Percentiles rank a stretch among this genome's conserved stretches.
Evolutionary conservation across 2,329 filamentous ascomycete species (phyloP).

Genomic region (Trichocomaceae sp.): DNA sequence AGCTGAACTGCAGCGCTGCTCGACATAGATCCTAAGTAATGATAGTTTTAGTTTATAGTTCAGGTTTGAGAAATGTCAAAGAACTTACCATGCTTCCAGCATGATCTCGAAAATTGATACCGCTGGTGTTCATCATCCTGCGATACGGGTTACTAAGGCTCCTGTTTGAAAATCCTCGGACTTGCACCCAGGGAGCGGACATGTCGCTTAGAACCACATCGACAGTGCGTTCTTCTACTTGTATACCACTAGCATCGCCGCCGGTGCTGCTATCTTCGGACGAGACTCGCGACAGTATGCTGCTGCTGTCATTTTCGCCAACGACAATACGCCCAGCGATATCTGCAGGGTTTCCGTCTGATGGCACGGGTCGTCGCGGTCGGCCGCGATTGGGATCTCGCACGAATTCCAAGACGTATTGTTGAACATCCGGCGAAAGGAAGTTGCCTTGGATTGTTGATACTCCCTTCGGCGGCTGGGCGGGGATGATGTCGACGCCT

Average conservation of each 20-base stretch:
- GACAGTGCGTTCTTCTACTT: slow-evolving; percentile 56
- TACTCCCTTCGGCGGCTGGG: slow-evolving; percentile 84
- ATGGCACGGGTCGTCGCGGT: slow-evolving; percentile 25
- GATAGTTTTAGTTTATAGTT: neutral
- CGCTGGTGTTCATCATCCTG: slow-evolving; percentile 99
- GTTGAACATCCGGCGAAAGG: slow-evolving; percentile 65
- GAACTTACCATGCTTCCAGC: slow-evolving; percentile 83
- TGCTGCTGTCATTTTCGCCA: neutral
- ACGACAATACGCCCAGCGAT: neutral
- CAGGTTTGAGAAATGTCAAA: slow-evolving; percentile 24
- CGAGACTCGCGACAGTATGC: slow-evolving; percentile 23
- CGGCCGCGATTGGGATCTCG: slow-evolving; percentile 56
- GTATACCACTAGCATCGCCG: slow-evolving; percentile 2
- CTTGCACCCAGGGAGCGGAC: slow-evolving; percentile 92
- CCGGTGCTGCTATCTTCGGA: neutral
- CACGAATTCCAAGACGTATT: slow-evolving; percentile 70
- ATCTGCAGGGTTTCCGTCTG: neutral
- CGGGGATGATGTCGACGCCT: slow-evolving; percentile 90
- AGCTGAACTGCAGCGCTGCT: slow-evolving; percentile 77
- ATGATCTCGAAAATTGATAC: slow-evolving; percentile 79
- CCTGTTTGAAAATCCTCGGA: slow-evolving; percentile 69
- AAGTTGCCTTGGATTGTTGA: slow-evolving; percentile 95
- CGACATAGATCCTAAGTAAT: slow-evolving; percentile 70
- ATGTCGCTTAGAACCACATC: slow-evolving; percentile 98
- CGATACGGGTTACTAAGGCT: slow-evolving; percentile 90